Evolutionary conservation across 768 basidiomycete species (phyloP).

Genomic region (Cystofilobasidium macerans): DNA sequence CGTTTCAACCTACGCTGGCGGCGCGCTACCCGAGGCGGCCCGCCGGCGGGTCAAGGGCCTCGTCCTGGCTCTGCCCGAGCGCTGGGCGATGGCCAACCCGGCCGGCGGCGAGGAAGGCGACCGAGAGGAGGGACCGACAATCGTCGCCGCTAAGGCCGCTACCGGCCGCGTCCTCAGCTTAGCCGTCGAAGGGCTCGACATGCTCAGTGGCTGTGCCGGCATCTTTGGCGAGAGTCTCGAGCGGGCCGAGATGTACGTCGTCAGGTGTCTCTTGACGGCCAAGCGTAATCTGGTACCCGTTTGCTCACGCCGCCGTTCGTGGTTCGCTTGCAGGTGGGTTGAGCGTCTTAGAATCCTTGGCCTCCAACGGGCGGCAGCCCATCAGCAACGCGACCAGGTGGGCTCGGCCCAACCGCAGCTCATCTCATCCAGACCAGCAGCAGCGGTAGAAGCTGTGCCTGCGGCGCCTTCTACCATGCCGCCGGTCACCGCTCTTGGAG

Average conservation of each 20-base stretch:
- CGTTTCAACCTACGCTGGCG: slow-evolving; percentile 71
- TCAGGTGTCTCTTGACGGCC: neutral
- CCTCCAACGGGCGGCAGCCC: slow-evolving; percentile 47
- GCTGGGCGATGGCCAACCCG: slow-evolving; percentile 52
- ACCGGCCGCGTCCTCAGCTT: slow-evolving; percentile 71
- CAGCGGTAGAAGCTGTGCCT: too few relatives aligned
- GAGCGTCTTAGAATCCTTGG: slow-evolving; percentile 68
- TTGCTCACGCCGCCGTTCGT: too few relatives aligned
- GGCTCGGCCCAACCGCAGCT: neutral
- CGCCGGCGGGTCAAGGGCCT: slow-evolving; percentile 46
- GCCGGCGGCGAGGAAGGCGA: slow-evolving; percentile 59
- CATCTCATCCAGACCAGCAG: neutral
- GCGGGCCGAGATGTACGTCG: slow-evolving; percentile 60
- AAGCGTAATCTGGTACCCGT: too few relatives aligned
- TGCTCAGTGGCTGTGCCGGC: slow-evolving; percentile 77
- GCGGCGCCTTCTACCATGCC: neutral
- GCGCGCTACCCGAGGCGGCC: slow-evolving; percentile 76
- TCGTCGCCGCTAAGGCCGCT: slow-evolving; percentile 54
- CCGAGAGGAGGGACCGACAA: slow-evolving; percentile 53
- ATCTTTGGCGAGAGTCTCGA: slow-evolving; percentile 81
- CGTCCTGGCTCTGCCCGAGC: slow-evolving; percentile 65
- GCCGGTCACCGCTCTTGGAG: neutral
- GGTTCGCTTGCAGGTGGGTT: slow-evolving; percentile 56
- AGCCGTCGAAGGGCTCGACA: slow-evolving; percentile 82
- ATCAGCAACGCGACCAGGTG: neutral